Conservation (phyloP, 2,329 filamentous ascomycete genomes). For the Calonectria hawksworthii region DNA sequence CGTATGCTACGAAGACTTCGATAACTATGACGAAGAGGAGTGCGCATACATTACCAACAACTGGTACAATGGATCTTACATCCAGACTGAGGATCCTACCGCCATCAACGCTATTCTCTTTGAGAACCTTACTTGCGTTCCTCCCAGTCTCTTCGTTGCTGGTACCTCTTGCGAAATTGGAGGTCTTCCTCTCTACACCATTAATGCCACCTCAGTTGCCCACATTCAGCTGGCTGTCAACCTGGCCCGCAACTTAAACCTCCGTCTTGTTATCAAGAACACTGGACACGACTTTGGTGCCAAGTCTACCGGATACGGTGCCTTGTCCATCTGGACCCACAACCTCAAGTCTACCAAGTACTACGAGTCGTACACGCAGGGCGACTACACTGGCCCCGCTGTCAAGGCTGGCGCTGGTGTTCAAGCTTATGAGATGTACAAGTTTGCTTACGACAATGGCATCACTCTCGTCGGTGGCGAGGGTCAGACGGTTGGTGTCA, state of each 20-base stretch:
- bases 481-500: slow-evolving; percentile 67
- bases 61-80: slow-evolving; percentile 36
- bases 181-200: slow-evolving; percentile 57
- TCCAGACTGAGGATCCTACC: slow-evolving; percentile 51
- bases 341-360: slow-evolving; percentile 57
- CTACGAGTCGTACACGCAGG: slow-evolving; percentile 55
- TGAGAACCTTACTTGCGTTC: slow-evolving; percentile 54
- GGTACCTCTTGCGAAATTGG: slow-evolving; percentile 54
- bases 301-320: slow-evolving; percentile 67
- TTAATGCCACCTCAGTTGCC: slow-evolving; percentile 56
- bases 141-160: slow-evolving; percentile 42
- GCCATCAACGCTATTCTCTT: slow-evolving; percentile 57
- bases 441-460: slow-evolving; percentile 59
- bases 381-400: slow-evolving; percentile 63
- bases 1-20: slow-evolving; percentile 46
- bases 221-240: slow-evolving; percentile 62
- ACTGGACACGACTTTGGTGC: slow-evolving; percentile 68
- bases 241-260: slow-evolving; percentile 59
- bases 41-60: slow-evolving; percentile 32
- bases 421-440: slow-evolving; percentile 60
- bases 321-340: slow-evolving; percentile 56
- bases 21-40: slow-evolving; percentile 25
- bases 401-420: slow-evolving; percentile 68
- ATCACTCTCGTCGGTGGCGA: slow-evolving; percentile 67
- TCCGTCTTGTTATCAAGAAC: slow-evolving; percentile 64